Evolutionary conservation across 345 rosid species (phyloP), one percentile per base, ranked within the genome.

Genomic region (Bretschneidera sinensis): DNA sequence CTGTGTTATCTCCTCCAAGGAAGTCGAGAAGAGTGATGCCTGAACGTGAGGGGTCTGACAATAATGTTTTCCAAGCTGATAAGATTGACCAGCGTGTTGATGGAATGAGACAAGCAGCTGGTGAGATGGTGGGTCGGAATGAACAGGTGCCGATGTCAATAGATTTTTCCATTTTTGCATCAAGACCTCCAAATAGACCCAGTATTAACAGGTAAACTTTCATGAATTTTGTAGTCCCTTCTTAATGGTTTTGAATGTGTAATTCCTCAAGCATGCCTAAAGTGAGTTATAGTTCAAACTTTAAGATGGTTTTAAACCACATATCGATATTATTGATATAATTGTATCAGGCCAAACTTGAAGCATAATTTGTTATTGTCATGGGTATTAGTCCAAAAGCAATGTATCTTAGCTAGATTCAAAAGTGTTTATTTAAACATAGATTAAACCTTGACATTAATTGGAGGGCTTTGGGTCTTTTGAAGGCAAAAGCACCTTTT

Each of bases 11-110:
- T 56, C 92, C 96, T 48, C 92, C 90, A 17, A 83, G 76, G 64
- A 88, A 88, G 66, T 65, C 84, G 34, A 82, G 92, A 78, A 80
- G 92, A 70, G 79, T 85, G 69, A 80, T 88, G 88, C 87, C 86
- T 31, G 86, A 81, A 20, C 86, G 80, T 61, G 85, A 74, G n/a
- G 77, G 78, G 21, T 66, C 74, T 65, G 85, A 67, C 18, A 85
- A 70, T 61, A 71, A 69, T 74, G 61, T 64, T 9, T 17, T 31
- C 62, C 83, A 71, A 55, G 65, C 45, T 57, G 88, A 79, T 71
- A 79, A 74, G 79, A 54, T 51, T 63, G 80, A 83, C 54, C 83
- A 81, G 49, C 82, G 52, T 59, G 78, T 48, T 33, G 78, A 74
- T 57, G 83, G 79, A 17, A 53, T 71, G 47, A 86, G 57, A 75